Base-by-base conservation (phyloP, 1,284 basidiomycete genomes). In the Takashimella tepidaria region DNA sequence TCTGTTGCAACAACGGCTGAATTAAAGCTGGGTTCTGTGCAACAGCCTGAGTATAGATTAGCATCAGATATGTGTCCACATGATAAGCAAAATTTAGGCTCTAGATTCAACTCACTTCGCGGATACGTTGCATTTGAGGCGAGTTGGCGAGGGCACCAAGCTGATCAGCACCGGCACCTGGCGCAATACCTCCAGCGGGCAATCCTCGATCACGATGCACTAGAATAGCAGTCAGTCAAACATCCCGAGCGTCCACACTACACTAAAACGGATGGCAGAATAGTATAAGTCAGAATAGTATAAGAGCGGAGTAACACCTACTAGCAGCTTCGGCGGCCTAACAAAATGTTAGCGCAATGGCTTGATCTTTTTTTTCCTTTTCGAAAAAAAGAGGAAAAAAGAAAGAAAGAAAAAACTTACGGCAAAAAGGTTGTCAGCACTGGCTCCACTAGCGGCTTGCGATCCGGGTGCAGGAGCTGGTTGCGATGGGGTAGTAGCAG, bases 1-100 rank as follows among this genome's bases (percentile, higher is more conserved):
- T 81, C 70, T 92, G 88, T 71, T 96, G 90, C 40, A 96, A 79
- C 47, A 95, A 63, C 0, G 85, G 83, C 69, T 92, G 91, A 41
- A 90, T 73, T 50, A 88, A 66, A 4, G 78, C 83, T 0, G 92
- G 92, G 71, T 96, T 92, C 62, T 86, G 79, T 51, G 78, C 75
- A 49, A 92, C 81, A 55, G 87, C 73, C 58, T 87, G 77, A 56
- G 57, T 13, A 58, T n/a, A n/a, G n/a, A n/a, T n/a, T n/a, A n/a
- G n/a, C n/a, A n/a, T n/a, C n/a, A n/a, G n/a, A n/a, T n/a, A n/a
- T n/a, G n/a, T n/a, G n/a, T n/a, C n/a, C n/a, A n/a, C n/a, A n/a
- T n/a, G n/a, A n/a, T n/a, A n/a, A n/a, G n/a, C n/a, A n/a, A n/a
- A n/a, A n/a, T n/a, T n/a, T n/a, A n/a, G n/a, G n/a, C n/a, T n/a